phyloP scores from a whole-genome alignment of 164 flowering plant genomes.

The Nymphaea thermarum region DNA sequence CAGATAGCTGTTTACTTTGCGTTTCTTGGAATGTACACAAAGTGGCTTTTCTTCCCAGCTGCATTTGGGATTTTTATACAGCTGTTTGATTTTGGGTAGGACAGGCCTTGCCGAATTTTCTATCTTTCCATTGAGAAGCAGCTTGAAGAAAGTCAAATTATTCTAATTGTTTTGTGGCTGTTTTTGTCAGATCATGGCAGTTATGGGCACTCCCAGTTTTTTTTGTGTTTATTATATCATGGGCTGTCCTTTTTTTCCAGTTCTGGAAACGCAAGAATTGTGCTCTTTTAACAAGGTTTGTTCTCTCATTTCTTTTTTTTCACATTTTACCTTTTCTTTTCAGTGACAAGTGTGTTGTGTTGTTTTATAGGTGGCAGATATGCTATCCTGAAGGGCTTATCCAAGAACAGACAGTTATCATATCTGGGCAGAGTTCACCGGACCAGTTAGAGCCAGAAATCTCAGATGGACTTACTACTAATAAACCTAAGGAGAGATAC shows the following conservation, averaged over 20 bases:
- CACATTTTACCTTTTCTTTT: too few species aligned
- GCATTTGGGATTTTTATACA: constrained; percentile 51
- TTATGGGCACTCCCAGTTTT: constrained; percentile 60
- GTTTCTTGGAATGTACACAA: constrained; percentile 89
- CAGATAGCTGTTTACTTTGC: constrained; percentile 87
- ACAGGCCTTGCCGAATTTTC: neutral
- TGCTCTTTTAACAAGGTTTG: constrained; percentile 71
- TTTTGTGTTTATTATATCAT: constrained; percentile 47
- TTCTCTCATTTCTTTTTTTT: neutral
- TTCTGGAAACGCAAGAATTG: constrained; percentile 96
- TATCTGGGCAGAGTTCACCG: constrained; percentile 26
- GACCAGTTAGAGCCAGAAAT: constrained; percentile 31
- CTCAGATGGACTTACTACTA: constrained; percentile 24
- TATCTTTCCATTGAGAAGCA: neutral
- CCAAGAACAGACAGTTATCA: constrained; percentile 25
- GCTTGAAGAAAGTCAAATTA: neutral
- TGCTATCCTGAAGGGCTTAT: constrained; percentile 28
- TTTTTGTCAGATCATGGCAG: constrained; percentile 50
- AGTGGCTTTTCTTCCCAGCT: constrained; percentile 89
- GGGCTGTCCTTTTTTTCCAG: constrained; percentile 87
- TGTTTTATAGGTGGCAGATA: constrained; percentile 55
- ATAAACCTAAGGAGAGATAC: constrained; percentile 37
- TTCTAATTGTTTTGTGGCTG: constrained; percentile 1
- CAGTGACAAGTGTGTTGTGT: neutral
- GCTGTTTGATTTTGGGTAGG: constrained; percentile 71